Evolutionary conservation across 345 rosid genomes (phyloP), one percentile per base, ranked within the genome.

Genomic region (Excoecaria agallocha): DNA sequence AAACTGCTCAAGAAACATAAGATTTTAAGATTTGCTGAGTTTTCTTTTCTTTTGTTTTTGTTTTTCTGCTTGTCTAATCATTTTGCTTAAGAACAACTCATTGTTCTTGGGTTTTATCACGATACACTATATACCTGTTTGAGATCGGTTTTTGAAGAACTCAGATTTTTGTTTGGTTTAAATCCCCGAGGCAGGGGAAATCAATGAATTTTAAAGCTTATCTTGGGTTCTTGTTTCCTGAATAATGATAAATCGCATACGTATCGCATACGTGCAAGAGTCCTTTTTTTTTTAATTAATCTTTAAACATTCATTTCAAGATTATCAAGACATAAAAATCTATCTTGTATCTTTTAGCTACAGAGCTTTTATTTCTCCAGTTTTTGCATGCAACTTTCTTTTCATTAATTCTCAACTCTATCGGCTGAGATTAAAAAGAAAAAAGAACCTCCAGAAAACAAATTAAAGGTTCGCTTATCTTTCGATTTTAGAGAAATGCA

Each of bases 381-480:
- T 62, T 62, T 63, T 63, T 63, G 67, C 67, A 63, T 63, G 67
- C 46, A 38, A 63, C 67, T 63, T 6, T 63, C 67, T 63, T 63
- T 17, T 37, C 48, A 63, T 15, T 63, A 16, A 24, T 30, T 30
- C 30, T 43, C 38, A 59, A 10, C 15, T 4, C 16, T 24, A 12
- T 59, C 12, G 37, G 1, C 12, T 54, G 6, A 19, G 4, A 10
- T 59, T 24, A 20, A 22, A 8, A 55, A n/a, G 10, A n/a, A n/a
- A n/a, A n/a, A n/a, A n/a, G n/a, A n/a, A n/a, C n/a, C n/a, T n/a
- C n/a, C n/a, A n/a, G n/a, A 55, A 20, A 8, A 19, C 6, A 19
- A 54, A 54, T 43, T 43, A 16, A 54, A n/a, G 22, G 7, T 43
- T 5, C 48, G 10, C 1, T 6, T 43, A 4, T 43, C 1, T 0